These are phyloP conservation scores for Rhizopogon vulgaris DNA, from an alignment of 768 basidiomycete species.

Conservation along the genomic window DNA sequence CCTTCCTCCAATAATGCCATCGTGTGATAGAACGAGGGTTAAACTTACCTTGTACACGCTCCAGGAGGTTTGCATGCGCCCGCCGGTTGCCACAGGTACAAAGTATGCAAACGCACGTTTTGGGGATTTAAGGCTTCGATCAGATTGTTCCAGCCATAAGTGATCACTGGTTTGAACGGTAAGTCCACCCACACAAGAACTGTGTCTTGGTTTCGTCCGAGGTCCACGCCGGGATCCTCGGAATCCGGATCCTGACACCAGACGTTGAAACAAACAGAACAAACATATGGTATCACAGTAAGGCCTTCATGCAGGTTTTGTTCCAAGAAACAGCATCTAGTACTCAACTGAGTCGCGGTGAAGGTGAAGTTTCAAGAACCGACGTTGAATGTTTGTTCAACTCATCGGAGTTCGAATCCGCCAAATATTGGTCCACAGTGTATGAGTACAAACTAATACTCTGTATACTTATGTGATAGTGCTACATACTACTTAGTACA, in stretches of 20 bases:
- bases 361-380: too few species aligned
- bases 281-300: background rate
- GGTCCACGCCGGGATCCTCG: background rate
- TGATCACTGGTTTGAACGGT: background rate
- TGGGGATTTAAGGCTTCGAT: background rate
- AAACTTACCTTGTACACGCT: background rate
- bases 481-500: slow-evolving; percentile 33
- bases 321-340: background rate
- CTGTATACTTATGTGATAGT: too few species aligned
- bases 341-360: too few species aligned
- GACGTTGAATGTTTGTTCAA: too few species aligned
- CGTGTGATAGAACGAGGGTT: background rate
- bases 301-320: background rate
- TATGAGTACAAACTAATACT: background rate
- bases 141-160: background rate
- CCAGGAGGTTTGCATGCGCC: background rate
- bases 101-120: background rate
- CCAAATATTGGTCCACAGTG: background rate
- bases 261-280: background rate
- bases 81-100: background rate
- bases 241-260: too few species aligned
- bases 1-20: background rate
- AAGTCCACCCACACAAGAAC: background rate
- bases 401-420: background rate
- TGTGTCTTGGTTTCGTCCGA: background rate